Evolutionary conservation across 2,329 filamentous ascomycete species (phyloP), one percentile per base, ranked within the genome.

Genomic region (Exophiala sp.): DNA sequence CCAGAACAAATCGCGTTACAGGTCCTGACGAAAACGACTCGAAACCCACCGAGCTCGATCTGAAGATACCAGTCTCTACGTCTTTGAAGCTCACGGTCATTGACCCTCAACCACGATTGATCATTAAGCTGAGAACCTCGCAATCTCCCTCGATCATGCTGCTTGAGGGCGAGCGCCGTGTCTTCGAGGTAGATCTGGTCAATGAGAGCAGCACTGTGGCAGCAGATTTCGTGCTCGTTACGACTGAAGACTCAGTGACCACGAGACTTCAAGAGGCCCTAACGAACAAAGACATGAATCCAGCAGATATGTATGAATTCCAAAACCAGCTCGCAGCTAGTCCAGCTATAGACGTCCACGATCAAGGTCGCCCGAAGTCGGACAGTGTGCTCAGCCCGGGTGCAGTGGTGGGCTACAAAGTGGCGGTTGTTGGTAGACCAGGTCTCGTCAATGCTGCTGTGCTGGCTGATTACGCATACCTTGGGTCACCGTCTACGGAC

Each of bases 141-240:
- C 83, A 87, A 0, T 91, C 96, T 65, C 89, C 88, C 18, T 88
- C 90, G 8, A 75, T 96, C 34, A 96, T 96, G 91, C 80, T 99
- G 9, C 77, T 99, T 5, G 92, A 97, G 72, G 94, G 94, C 40
- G 92, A 99, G 70, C 82, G 81, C 18, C 86, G 85, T 62, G 76
- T 77, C 0, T 95, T 97, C 66, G 86, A 82, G 0, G 79, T 96
- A 12, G 91, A 87, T 0, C 74, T 97, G 11, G 82, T 87, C 61
- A 99, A 99, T 61, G 76, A 83, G 7, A 94, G 90, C 0, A 62
- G 56, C 16, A 68, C 78, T 1, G 91, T 87, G 1, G 78, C 89
- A 1, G 89, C 89, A 1, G 89, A 96, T 66, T 86, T 97, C 51
- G 75, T 96, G 34, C 78, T 94, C 21, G 90, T 96, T 55, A 91